Evolutionary conservation across 2,329 filamentous ascomycete species (phyloP), one percentile per base, ranked within the genome.

Genomic region (Neoascochyta sp.): DNA sequence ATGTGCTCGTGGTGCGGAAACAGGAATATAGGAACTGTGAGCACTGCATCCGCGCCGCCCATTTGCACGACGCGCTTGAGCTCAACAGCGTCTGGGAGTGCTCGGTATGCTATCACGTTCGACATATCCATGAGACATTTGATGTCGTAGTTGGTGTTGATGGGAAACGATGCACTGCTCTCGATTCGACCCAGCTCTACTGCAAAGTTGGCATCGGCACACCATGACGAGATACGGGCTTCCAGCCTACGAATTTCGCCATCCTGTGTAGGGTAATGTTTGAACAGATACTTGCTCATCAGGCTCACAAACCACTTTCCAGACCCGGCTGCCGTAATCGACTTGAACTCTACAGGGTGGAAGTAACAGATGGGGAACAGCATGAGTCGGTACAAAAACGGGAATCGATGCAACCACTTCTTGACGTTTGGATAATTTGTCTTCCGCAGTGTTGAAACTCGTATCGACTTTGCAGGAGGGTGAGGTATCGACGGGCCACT

Each of bases 1-100:
- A 75, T 52, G 43, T 75, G 73, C 35, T 75, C 72, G 41, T 76
- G 73, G 40, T 74, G 73, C 5, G 73, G 73, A 5, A 76, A 60
- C 2, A 76, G 50, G 41, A 65, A 73, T 5, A 60, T 64, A 0
- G 73, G 73, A 7, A 76, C 59, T 3, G 60, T 58, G 27, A 75
- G 64, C 0, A 64, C 63, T 0, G 68, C 69, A 36, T 75, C 71
- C 15, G 70, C 69, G 5, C 73, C 73, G 12, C 67, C 71, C 0
- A 76, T 54, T 14, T 68, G 62, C 5, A 74, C 59, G 2, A 75
- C 71, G 43, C 74, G 68, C 16, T 64, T 65, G 7, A 73, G 54
- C 7, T 63, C 54, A 6, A 64, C 60, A 11, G 64, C 56, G 27
- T 66, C 53, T 5, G 65, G 65, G 1, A 68, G 51, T 3, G 67